phyloP scores from a whole-genome alignment of 805 yeast species.

The Starmerella scarabaei region DNA sequence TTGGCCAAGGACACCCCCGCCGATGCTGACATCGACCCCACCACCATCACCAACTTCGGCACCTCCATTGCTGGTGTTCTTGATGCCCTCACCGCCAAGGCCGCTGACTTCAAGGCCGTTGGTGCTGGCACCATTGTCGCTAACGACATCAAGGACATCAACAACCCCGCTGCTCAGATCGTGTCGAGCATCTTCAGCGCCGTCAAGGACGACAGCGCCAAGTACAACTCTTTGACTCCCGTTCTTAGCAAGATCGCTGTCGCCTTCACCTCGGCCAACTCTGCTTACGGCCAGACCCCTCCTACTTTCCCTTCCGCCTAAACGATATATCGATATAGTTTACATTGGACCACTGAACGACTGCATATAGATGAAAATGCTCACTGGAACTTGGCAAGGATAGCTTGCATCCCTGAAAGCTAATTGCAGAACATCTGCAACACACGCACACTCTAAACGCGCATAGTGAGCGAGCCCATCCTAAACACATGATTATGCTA shows the following conservation, averaged over 20 bases:
- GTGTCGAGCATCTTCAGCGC: conserved; percentile 16
- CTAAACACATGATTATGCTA: not conserved
- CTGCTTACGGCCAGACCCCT: conserved; percentile 14
- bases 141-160: conserved; percentile 19
- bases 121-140: conserved; percentile 21
- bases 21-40: conserved; percentile 10
- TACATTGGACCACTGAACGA: too few species aligned
- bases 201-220: conserved; percentile 12
- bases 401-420: too few species aligned
- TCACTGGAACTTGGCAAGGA: too few species aligned
- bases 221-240: conserved; percentile 11
- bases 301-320: conserved; percentile 7
- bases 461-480: too few species aligned
- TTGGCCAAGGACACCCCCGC: conserved; percentile 9
- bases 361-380: too few species aligned
- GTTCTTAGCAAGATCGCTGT: conserved; percentile 10
- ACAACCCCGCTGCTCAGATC: conserved; percentile 19
- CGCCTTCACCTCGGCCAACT: conserved; percentile 13
- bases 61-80: conserved; percentile 16
- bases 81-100: conserved; percentile 20
- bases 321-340: not conserved
- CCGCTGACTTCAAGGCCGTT: conserved; percentile 19
- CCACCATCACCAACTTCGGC: conserved; percentile 8
- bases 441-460: too few species aligned
- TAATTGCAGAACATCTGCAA: too few species aligned